Evolutionary conservation across 495 filamentous ascomycete genomes (phyloP), one percentile per base, ranked within the genome.

Genomic region (Neurospora sp.): DNA sequence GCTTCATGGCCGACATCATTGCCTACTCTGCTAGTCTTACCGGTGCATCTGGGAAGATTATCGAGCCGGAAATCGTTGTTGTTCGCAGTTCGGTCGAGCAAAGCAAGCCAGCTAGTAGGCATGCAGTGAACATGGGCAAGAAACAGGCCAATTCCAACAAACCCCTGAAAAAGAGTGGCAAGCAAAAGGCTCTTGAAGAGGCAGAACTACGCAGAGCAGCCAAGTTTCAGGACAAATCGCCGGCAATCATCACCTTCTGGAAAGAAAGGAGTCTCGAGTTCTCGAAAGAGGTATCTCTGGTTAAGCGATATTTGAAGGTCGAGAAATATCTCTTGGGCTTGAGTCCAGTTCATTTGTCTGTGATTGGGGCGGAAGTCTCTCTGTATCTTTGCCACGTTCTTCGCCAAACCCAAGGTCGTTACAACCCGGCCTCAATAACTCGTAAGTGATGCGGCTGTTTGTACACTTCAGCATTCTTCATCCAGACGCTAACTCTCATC

Each of bases 21-120:
- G 81, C 84, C 3, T 94, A 94, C 78, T 90, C 92, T 2, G 90
- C 87, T 12, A 93, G 91, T 80, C 81, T 94, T 39, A 90, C 90
- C 0, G 90, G 90, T 69, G 82, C 88, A 9, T 82, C 84, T 4
- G 91, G 91, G 5, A 90, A 88, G 72, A 83, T 81, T 7, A 80
- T 94, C n/a, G 84, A 91, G 9, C 90, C 89, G 5, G 86, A 92
- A 76, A 86, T 79, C 0, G 85, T 93, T 54, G 84, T 88, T 10
- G 85, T 71, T 85, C 39, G 82, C 72, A 41, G 69, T 40, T 48
- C 66, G 59, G 41, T 46, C 62, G 76, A 78, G 44, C 76, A 74
- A 41, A 73, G 76, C n/a, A 77, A 69, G 35, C 72, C 72, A 11
- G 75, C 74, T 59, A 73, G 4, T 31, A 76, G 77, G 31, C 72